phyloP scores from a whole-genome alignment of 306 rosid species.

The Gastrolobium villosum region DNA sequence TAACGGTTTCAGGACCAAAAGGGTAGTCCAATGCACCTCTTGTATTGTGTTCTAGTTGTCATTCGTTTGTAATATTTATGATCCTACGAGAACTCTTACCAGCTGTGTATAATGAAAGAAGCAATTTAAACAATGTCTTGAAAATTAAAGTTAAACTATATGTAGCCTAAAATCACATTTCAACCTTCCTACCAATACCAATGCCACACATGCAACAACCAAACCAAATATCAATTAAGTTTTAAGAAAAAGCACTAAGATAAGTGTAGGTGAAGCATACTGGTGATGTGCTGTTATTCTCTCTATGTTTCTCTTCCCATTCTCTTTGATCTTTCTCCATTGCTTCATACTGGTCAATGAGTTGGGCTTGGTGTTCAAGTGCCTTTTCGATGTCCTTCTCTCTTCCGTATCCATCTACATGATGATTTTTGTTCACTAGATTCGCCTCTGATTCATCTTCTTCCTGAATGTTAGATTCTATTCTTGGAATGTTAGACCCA shows the following conservation, averaged over 20 bases:
- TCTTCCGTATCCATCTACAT: conserved; percentile 57
- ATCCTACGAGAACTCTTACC: conserved; percentile 52
- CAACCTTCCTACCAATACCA: conserved; percentile 19
- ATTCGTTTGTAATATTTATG: not conserved
- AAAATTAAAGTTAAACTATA: conserved; percentile 22
- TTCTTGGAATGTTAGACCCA: conserved; percentile 50
- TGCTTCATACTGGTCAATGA: conserved; percentile 81
- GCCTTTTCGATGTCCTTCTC: conserved; percentile 81
- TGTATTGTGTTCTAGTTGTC: too few relatives aligned
- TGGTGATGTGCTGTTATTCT: conserved; percentile 76
- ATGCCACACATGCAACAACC: conserved; percentile 41
- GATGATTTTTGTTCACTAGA: conserved; percentile 47
- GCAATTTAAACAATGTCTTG: not conserved
- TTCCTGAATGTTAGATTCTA: conserved; percentile 60
- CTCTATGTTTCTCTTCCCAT: conserved; percentile 97
- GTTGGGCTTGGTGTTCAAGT: conserved; percentile 79
- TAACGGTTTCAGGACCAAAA: too few relatives aligned
- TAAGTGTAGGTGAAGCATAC: conserved; percentile 62
- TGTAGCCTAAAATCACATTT: conserved; percentile 44
- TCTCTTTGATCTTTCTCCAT: conserved; percentile 94
- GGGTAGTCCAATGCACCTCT: too few relatives aligned
- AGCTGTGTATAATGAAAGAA: conserved; percentile 13
- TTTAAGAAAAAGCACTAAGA: conserved; percentile 12
- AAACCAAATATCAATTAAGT: conserved; percentile 38
- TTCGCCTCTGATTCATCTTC: conserved; percentile 50